These are phyloP conservation scores for Boletus tomentosulus DNA, from an alignment of 768 basidiomycete genomes.

Conservation along the genomic window DNA sequence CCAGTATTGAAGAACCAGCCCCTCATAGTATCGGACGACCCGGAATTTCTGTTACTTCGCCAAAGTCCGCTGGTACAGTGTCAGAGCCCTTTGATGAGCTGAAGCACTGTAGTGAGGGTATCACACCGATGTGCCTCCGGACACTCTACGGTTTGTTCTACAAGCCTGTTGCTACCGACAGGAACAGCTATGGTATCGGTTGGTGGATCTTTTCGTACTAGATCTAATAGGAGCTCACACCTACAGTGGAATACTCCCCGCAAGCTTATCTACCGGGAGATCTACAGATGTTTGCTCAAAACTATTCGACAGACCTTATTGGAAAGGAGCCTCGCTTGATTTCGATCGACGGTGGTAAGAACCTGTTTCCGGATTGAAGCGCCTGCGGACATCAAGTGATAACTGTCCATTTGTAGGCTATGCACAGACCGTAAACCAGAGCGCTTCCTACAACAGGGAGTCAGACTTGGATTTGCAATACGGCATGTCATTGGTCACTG, in stretches of 20 bases:
- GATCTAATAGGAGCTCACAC: not conserved
- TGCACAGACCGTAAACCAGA: slow-evolving; percentile 18
- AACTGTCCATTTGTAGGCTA: slow-evolving; percentile 14
- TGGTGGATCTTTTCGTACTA: slow-evolving; percentile 13
- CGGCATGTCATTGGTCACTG: slow-evolving; percentile 30
- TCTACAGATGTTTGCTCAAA: slow-evolving; percentile 31
- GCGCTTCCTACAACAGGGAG: slow-evolving; percentile 23
- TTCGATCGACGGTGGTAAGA: slow-evolving; percentile 35
- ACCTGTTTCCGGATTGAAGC: not conserved
- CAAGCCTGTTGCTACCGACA: slow-evolving; percentile 19
- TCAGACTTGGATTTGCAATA: slow-evolving; percentile 33
- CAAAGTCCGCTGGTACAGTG: slow-evolving; percentile 13
- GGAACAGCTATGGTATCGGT: slow-evolving; percentile 35
- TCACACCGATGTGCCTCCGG: slow-evolving; percentile 30
- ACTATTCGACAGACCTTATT: slow-evolving; percentile 15
- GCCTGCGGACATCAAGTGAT: not conserved
- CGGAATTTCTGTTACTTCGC: slow-evolving; percentile 2
- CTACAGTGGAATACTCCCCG: slow-evolving; percentile 29
- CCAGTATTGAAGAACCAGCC: not conserved
- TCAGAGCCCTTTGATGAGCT: slow-evolving; percentile 10
- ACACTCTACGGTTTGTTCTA: slow-evolving; percentile 25
- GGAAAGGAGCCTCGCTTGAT: slow-evolving; percentile 27
- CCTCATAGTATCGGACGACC: slow-evolving; percentile 15
- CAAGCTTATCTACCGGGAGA: slow-evolving; percentile 29
- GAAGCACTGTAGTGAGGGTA: slow-evolving; percentile 22